These are phyloP conservation scores for Amyloporia xantha DNA, from an alignment of 768 basidiomycete species.

Conservation along the genomic window DNA sequence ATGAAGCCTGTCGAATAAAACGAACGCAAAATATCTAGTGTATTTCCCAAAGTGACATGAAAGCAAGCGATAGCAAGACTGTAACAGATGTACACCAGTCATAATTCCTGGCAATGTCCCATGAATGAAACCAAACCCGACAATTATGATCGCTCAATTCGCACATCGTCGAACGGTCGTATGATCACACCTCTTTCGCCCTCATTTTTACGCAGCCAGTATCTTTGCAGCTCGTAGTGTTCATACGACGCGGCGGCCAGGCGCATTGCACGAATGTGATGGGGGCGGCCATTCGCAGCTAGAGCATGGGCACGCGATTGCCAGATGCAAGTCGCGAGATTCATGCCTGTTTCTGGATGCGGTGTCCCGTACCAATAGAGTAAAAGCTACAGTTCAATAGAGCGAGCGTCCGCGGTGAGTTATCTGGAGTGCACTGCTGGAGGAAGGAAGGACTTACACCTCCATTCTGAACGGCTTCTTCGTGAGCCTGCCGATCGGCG, in stretches of 20 bases:
- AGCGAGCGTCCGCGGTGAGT: too few species aligned
- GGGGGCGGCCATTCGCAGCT: conserved; percentile 71
- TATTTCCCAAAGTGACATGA: too few species aligned
- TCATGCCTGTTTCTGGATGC: conserved; percentile 65
- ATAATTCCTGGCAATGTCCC: too few species aligned
- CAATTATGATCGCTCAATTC: too few species aligned
- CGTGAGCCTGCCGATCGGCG: conserved; percentile 83
- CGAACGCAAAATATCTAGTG: too few species aligned
- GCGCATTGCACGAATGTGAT: conserved; percentile 78
- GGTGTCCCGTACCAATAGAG: conserved; percentile 95
- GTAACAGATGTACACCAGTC: too few species aligned
- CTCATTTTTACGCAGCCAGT: conserved; percentile 57
- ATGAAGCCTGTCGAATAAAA: too few species aligned
- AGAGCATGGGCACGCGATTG: conserved; percentile 79
- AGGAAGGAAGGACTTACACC: conserved; percentile 46
- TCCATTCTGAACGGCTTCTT: conserved; percentile 85
- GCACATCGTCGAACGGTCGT: neutral
- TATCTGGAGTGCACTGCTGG: too few species aligned
- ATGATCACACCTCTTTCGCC: conserved; percentile 47
- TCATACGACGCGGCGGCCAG: conserved; percentile 76
- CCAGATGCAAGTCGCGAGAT: conserved; percentile 96
- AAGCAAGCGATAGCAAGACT: too few species aligned
- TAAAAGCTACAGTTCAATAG: conserved; percentile 45
- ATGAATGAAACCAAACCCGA: too few species aligned
- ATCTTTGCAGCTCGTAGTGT: conserved; percentile 69